phyloP scores from a whole-genome alignment of 2,329 filamentous ascomycete species.

The Capronia coronata region DNA sequence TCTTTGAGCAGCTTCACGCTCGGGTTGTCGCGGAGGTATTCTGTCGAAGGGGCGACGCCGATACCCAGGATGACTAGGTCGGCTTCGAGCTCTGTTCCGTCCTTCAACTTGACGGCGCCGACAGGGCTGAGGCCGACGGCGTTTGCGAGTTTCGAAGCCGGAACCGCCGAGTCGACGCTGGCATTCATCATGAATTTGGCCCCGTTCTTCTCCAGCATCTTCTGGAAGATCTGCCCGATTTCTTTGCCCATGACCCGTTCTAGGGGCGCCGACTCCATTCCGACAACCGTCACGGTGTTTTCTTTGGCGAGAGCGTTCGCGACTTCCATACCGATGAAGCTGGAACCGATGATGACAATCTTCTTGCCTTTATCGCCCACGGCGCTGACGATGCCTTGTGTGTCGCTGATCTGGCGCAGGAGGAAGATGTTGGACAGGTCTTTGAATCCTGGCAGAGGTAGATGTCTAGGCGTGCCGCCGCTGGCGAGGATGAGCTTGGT shows the following conservation, averaged over 20 bases:
- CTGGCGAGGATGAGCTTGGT: constrained; percentile 86
- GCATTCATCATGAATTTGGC: constrained; percentile 82
- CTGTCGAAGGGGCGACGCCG: constrained; percentile 78
- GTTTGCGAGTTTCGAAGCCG: constrained; percentile 59
- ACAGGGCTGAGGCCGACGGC: constrained; percentile 48
- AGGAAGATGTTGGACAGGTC: constrained; percentile 81
- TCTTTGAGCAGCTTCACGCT: constrained; percentile 68
- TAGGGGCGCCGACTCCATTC: constrained; percentile 79
- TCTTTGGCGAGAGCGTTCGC: constrained; percentile 72
- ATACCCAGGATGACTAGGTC: constrained; percentile 90
- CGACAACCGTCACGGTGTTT: constrained; percentile 79
- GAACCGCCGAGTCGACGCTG: constrained; percentile 72
- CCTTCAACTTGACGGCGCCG: constrained; percentile 73
- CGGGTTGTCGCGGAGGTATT: constrained; percentile 68
- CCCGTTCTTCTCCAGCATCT: constrained; percentile 72
- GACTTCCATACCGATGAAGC: constrained; percentile 98
- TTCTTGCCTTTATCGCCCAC: constrained; percentile 80
- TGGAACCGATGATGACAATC: constrained; percentile 83
- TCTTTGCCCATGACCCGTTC: constrained; percentile 77
- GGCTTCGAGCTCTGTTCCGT: constrained; percentile 75
- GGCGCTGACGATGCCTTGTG: constrained; percentile 68
- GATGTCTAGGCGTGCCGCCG: constrained; percentile 66
- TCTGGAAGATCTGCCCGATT: constrained; percentile 74
- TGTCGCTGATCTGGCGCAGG: constrained; percentile 69
- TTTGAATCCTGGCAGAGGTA: constrained; percentile 81